Percentiles rank a stretch among this genome's conserved stretches.
Evolutionary conservation across 1,139 yeast genomes (phyloP).

Genomic region (Lodderomyces parapsilosis): DNA sequence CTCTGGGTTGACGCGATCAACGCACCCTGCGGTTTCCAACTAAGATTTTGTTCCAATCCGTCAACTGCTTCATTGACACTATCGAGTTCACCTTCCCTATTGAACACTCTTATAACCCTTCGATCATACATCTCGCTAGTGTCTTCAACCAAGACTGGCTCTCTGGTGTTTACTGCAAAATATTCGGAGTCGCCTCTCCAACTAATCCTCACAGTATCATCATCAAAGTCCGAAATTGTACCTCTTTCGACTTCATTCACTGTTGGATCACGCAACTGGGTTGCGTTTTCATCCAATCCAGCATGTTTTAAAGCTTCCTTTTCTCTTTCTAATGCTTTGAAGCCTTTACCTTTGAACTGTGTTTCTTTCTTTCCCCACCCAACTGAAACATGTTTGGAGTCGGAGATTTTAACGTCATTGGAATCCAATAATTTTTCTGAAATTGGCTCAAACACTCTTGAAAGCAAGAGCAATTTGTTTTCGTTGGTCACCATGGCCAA

Average conservation of each 20-base stretch:
- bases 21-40: constrained; percentile 94
- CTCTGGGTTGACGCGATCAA: constrained; percentile 82
- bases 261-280: constrained; percentile 82
- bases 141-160: constrained; percentile 43
- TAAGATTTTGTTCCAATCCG: constrained; percentile 65
- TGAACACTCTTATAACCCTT: constrained; percentile 81
- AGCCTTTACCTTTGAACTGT: constrained; percentile 94
- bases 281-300: constrained; percentile 57
- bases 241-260: constrained; percentile 76
- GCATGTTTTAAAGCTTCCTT: constrained; percentile 59
- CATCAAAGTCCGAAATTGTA: constrained; percentile 53
- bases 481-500: constrained; percentile 68
- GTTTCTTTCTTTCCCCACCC: constrained; percentile 99
- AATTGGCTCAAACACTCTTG: constrained; percentile 79
- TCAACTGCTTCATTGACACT: constrained; percentile 92
- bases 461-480: constrained; percentile 61
- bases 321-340: constrained; percentile 74
- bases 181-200: constrained; percentile 97
- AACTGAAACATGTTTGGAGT: constrained; percentile 86
- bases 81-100: constrained; percentile 73
- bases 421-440: constrained; percentile 58
- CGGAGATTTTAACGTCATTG: constrained; percentile 58
- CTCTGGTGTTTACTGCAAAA: constrained; percentile 68
- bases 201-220: constrained; percentile 48
- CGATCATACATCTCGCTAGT: constrained; percentile 47